These are phyloP conservation scores for Rasamsonia emersonii DNA, from an alignment of 2,329 filamentous ascomycete species.

Conservation along the genomic window DNA sequence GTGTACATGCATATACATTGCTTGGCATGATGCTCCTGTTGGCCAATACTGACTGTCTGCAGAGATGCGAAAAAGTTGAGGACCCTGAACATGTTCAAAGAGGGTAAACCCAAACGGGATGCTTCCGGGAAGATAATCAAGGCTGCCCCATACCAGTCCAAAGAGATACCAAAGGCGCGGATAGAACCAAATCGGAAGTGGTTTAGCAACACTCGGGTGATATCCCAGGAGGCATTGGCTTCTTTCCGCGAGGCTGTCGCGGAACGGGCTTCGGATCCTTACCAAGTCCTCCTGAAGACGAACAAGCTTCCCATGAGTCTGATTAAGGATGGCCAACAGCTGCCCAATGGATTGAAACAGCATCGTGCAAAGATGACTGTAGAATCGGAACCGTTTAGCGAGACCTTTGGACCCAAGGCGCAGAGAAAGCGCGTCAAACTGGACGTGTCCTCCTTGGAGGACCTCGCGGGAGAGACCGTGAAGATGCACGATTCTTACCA, in stretches of 20 bases:
- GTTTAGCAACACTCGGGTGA: constrained; percentile 90
- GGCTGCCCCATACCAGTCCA: constrained; percentile 74
- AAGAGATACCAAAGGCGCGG: constrained; percentile 70
- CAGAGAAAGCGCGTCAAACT: constrained; percentile 91
- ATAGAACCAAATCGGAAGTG: constrained; percentile 96
- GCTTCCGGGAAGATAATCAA: constrained; percentile 75
- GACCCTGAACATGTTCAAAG: constrained; percentile 81
- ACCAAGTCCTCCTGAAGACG: constrained; percentile 87
- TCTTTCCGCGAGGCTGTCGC: constrained; percentile 88
- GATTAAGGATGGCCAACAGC: constrained; percentile 64
- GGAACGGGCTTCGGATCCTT: constrained; percentile 81
- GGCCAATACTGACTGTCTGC: constrained; percentile 5
- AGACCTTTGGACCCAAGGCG: constrained; percentile 88
- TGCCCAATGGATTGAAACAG: constrained; percentile 77
- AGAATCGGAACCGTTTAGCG: constrained; percentile 73
- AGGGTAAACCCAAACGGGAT: constrained; percentile 74
- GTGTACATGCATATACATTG: no score
- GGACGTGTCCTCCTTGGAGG: constrained; percentile 68
- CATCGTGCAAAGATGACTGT: constrained; percentile 92
- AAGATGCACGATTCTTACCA: constrained; percentile 75
- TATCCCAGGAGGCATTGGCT: constrained; percentile 78
- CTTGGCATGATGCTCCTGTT: no score
- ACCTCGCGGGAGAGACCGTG: constrained; percentile 70
- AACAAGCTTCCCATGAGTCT: constrained; percentile 96
- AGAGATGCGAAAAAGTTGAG: constrained; percentile 77